Evolutionary conservation across 2,329 filamentous ascomycete species (phyloP), one percentile per base, ranked within the genome.

Genomic region (Verticillium nubilum): DNA sequence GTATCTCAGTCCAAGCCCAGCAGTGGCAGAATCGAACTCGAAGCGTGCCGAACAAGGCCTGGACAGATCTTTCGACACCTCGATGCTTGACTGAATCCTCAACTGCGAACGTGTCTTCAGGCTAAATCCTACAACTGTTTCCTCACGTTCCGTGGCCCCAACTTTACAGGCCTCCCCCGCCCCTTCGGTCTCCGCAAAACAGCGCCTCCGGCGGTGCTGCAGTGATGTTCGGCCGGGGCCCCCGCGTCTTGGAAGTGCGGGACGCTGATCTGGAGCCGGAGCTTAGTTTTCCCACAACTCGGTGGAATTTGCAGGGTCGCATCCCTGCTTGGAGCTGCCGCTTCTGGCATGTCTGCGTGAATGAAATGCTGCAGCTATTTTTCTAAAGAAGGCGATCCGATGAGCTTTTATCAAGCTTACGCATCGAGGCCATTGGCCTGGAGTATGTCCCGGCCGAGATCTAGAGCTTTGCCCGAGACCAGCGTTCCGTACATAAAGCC

Each of bases 231-330:
- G 42, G 42, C 42, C 42, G 42, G 42, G 19, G 19, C 42, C n/a
- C 42, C 42, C 42, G 19, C 42, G 42, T 50, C 42, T 50, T 3
- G n/a, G 25, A 19, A 12, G 19, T 12, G 42, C n/a, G n/a, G 19
- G 19, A 50, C 42, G 42, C 42, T 50, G 42, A 50, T 50, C 42
- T 50, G 42, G 42, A 19, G 10, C 42, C 42, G 42, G 42, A 50
- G 42, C 19, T 23, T 54, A n/a, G 52, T 54, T 54, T 54, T 54
- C 33, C 52, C 52, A 54, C 52, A 54, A 54, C 52, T 54, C 52
- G 52, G 52, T 13, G 52, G 27, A 54, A 54, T 28, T 27, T 23
- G 26, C 25, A n/a, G 26, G 52, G 27, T 23, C 25, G 52, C 26
- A 53, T 23, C 52, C 52, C 26, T 17, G 13, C 52, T 5, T 5